Base-by-base conservation (phyloP, 768 basidiomycete species). In the Agaricus sinodeliciosus region DNA sequence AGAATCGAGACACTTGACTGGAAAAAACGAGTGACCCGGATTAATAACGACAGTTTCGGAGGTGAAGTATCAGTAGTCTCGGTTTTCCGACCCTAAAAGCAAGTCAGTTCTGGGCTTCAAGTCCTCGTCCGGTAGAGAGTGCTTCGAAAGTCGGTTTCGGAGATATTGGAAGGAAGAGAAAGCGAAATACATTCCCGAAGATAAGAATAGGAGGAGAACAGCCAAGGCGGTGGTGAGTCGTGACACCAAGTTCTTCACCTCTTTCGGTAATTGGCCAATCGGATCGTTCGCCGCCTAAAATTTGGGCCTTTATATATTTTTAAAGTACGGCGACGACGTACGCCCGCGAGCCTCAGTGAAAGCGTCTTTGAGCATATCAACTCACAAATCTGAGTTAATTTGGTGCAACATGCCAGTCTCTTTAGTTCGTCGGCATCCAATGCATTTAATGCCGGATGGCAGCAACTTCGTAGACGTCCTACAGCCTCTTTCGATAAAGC, bases 1-100 rank as follows among this genome's bases (percentile, higher is more conserved):
- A 54, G 52, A 47, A 43, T 34, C 36, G 22, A 51, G 42, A 44
- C 27, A 48, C 46, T 41, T 39, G 25, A 15, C 31, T 31, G 6
- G 22, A 22, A 31, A 31, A 8, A 8, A 41, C 41, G 27, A 25
- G 26, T 46, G 28, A 44, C 40, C 26, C 25, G 26, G 28, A 28
- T 41, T 42, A 28, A 54, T 54, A 48, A 47, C 16, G 34, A 31
- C 27, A 18, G 25, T 31, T 13, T 11, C 28, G 41, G 46, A 48
- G 37, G 15, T 19, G 28, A 27, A 39, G 15, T 41, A 26, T n/a
- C 16, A 27, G 25, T 39, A n/a, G 37, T 2, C 12, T 25, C 28
- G 31, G 15, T 34, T 31, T 16, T 13, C 11, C 19, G 13, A 39
- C 16, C 7, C 41, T 18, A 13, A 16, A 31, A 31, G 31, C 31